Evolutionary conservation across 352 stramenopile genomes (phyloP), one percentile per base, ranked within the genome.

Genomic region (Phytopythium mirpurense): DNA sequence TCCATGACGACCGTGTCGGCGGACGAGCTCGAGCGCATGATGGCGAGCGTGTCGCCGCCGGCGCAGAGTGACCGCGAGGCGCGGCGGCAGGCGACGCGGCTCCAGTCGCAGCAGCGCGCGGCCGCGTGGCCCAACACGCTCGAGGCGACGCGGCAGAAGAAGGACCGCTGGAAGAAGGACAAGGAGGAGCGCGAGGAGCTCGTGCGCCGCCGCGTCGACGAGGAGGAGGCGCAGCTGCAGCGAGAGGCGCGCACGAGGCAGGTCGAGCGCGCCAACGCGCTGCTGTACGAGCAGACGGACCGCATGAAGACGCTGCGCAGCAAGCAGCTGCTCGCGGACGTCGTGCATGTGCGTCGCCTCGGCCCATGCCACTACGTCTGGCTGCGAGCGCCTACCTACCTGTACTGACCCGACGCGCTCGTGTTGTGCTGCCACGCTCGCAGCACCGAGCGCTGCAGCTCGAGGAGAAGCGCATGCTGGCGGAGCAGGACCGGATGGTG

Each of bases 261-360:
- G 38, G 96, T 97, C 60, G 77, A 88, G 62, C 70, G 76, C 21
- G 89, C 90, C 3, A 96, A 96, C 42, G 62, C 67, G 2, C 60
- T 94, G 42, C 70, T 97, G 6, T 97, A 96, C 59, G 87, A 96
- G 53, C 83, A 97, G 41, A 97, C 88, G 3, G 89, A 96, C 57
- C 93, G 89, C 54, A 96, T 96, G 78, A 97, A 97, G 71, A 87
- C 81, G 5, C 62, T 97, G 29, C 65, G 85, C 1, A 89, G 72
- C 49, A 92, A 96, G 63, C 73, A 96, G 49, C 60, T 96, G 14
- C 70, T 96, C 19, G 59, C 73, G 0, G 90, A 97, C 32, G 88
- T 94, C n/a, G 60, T 96, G 16, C 73, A 93, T 49, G 75, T 79
- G 42, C 51, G 77, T 59, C 29, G 29, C 29, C 9, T n/a, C n/a